Conservation (phyloP, 208 protist genomes). For the Leishmania gerbilli region DNA sequence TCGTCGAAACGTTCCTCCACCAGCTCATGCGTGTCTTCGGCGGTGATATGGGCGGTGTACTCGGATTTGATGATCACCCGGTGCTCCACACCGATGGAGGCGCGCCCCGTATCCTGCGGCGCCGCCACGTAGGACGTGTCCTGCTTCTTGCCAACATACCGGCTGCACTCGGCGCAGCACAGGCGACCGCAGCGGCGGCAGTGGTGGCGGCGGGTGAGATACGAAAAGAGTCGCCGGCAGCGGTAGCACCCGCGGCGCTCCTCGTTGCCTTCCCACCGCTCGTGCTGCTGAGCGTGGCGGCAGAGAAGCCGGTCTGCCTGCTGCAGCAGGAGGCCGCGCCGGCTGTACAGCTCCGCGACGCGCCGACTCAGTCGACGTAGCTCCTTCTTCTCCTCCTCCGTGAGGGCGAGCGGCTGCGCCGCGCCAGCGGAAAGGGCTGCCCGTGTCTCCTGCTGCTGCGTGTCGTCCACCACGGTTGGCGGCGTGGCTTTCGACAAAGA, state of each 20-base stretch:
- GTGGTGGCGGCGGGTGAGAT: conserved; percentile 57
- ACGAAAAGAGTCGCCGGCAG: conserved; percentile 49
- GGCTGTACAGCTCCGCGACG: conserved; percentile 34
- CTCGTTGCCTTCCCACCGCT: conserved; percentile 61
- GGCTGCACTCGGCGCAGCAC: conserved; percentile 66
- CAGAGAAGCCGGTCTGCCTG: conserved; percentile 32
- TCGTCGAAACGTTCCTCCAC: conserved; percentile 42
- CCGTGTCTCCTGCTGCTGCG: background rate
- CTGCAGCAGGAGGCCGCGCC: conserved; percentile 36
- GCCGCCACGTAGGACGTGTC: conserved; percentile 39
- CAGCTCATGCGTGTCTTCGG: conserved; percentile 29
- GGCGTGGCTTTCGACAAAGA: background rate
- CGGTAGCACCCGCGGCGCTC: conserved; percentile 42
- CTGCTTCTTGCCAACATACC: conserved; percentile 52
- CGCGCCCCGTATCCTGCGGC: background rate
- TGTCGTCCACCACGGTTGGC: background rate
- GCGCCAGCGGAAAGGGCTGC: background rate
- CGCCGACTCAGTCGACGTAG: conserved; percentile 19
- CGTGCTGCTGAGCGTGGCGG: conserved; percentile 37
- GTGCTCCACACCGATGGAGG: conserved; percentile 10
- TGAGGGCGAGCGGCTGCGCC: conserved; percentile 3
- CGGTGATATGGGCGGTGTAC: conserved; percentile 43
- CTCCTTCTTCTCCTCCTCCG: conserved; percentile 22
- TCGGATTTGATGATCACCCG: conserved; percentile 42
- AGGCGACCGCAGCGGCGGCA: conserved; percentile 74